These are phyloP conservation scores for Populus simonii DNA, from an alignment of 345 rosid genomes.

Conservation along the genomic window DNA sequence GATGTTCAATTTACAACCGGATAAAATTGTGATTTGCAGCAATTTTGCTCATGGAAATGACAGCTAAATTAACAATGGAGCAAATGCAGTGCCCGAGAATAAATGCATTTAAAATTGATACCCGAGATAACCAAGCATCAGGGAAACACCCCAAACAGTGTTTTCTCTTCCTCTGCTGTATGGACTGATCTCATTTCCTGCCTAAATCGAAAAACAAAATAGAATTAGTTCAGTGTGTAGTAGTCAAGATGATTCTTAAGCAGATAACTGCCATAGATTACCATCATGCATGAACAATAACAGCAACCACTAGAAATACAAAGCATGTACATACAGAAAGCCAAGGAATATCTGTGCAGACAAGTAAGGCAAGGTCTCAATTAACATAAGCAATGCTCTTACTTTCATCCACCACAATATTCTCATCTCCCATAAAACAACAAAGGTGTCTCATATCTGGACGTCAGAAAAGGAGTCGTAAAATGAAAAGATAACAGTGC, in stretches of 20 bases:
- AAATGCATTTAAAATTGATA: constrained; percentile 31
- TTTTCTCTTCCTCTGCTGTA: constrained; percentile 85
- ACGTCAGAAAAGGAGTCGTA: not conserved
- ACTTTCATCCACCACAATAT: too few species aligned
- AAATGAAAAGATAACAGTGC: not conserved
- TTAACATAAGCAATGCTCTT: too few species aligned
- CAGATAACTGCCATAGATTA: not conserved
- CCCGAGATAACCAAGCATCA: constrained; percentile 97
- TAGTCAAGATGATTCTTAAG: not conserved
- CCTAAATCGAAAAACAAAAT: constrained; percentile 44
- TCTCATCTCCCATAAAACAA: not conserved
- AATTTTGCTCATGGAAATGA: not conserved
- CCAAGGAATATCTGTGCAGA: not conserved
- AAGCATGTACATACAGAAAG: not conserved
- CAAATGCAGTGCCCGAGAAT: constrained; percentile 6
- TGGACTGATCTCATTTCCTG: constrained; percentile 75
- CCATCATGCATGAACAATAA: constrained; percentile 3
- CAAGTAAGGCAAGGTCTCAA: not conserved
- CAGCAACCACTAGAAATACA: too few species aligned
- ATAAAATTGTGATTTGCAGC: not conserved
- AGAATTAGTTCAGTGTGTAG: not conserved
- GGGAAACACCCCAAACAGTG: constrained; percentile 86
- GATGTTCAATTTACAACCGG: not conserved
- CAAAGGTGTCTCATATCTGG: not conserved
- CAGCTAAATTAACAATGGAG: not conserved